Conservation (phyloP, 228 moss, liverwort and hornwort genomes). For the Sphagnum fallax region DNA sequence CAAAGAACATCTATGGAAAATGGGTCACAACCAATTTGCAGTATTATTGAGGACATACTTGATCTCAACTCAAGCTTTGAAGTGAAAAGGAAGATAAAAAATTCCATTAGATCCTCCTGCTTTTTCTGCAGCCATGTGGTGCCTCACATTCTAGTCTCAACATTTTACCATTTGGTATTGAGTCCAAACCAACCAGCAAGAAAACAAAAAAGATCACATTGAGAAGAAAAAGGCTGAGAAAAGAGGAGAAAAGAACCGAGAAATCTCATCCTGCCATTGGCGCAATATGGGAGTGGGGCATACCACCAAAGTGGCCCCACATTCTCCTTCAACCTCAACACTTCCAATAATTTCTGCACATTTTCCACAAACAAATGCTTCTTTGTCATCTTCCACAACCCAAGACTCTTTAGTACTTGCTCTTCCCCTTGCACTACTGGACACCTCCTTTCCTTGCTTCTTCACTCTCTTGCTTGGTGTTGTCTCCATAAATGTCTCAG, state of each 20-base stretch:
- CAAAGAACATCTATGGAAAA: neutral
- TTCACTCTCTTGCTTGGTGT: neutral
- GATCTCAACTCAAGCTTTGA: no score
- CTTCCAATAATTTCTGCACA: slow-evolving; percentile 75
- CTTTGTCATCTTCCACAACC: slow-evolving; percentile 21
- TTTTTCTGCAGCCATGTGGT: no score
- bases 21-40: neutral
- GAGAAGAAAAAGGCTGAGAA: neutral
- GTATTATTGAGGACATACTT: no score
- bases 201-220: no score
- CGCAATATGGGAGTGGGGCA: slow-evolving; percentile 85
- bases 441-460: neutral
- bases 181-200: no score
- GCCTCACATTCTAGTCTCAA: no score
- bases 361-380: slow-evolving; percentile 67
- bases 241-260: slow-evolving; percentile 45
- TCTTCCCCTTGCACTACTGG: neutral
- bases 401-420: slow-evolving; percentile 16
- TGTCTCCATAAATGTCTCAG: neutral
- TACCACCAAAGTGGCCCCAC: slow-evolving; percentile 84
- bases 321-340: slow-evolving; percentile 64
- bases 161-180: no score
- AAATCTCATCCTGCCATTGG: slow-evolving; percentile 97
- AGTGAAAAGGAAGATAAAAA: no score
- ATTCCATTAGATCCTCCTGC: no score